Base-by-base conservation (phyloP, 805 yeast genomes). In the Starmerella gropengiesseri region DNA sequence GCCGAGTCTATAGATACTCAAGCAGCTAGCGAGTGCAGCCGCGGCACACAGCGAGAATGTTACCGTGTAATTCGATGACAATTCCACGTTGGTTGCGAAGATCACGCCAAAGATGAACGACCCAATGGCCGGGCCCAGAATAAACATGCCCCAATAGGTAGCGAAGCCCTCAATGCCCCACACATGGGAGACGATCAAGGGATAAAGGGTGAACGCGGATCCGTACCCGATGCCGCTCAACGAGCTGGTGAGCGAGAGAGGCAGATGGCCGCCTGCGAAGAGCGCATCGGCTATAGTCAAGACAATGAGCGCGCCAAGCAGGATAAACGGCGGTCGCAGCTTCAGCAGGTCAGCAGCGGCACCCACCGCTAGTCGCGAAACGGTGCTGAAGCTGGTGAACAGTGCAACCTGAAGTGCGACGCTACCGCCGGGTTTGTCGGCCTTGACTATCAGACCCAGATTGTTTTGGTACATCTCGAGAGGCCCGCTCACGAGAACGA, bases 101-200 rank as follows among this genome's bases (percentile, higher is more conserved):
- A 77, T 50, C 39, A 81, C 54, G 5, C 94, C 87, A 53, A 72
- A 81, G 2, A 73, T 47, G 4, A 81, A 66, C 1, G 89, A 68
- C 1, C 95, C 94, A 2, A 83, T 49, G 0, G 95, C 95, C 2
- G 95, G 94, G 0, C 93, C 91, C 27, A 82, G 69, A 72, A 85
- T 79, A 58, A 85, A 82, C 20, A 81, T 66, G 2, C 96, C 96
- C 84, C 95, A 89, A 2, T 89, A 81, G 2, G 94, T 81, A 0
- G 96, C 97, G 61, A 89, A 75, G 26, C 82, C 71, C 32, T 81
- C 86, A 18, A 81, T 71, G 0, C 96, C 96, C 86, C 95, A 91
- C 3, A 82, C 74, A 4, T 78, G 68, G 1, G 94, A 79, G 13
- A 86, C 75, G 12, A 86, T 69, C 0, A 94, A 81, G 3, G 98